A percentile compares a stretch with the other conserved stretches of the same genome.
Evolutionary conservation across 23 red algal species (phyloP).

Genomic region (Gracilaria domingensis): DNA sequence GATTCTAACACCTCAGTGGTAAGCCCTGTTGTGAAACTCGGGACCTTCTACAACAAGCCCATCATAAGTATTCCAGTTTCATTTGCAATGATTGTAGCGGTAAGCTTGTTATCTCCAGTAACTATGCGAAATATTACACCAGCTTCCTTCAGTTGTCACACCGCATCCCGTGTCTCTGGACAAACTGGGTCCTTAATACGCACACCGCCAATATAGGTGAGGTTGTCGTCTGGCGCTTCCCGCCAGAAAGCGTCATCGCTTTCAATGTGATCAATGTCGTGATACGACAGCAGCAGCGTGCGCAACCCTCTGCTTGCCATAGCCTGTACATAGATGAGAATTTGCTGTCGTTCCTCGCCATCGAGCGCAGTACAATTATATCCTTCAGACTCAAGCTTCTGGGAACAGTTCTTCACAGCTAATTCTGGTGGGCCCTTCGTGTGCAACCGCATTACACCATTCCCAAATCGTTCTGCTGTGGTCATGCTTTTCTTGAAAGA

Average conservation of each 20-base stretch:
- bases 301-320: slow-evolving; percentile 77
- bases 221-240: slow-evolving; percentile 56
- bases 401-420: slow-evolving; percentile 42
- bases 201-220: slow-evolving; percentile 85
- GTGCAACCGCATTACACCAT: slow-evolving; percentile 52
- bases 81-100: slow-evolving; percentile 79
- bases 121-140: slow-evolving; percentile 96
- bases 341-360: slow-evolving; percentile 6
- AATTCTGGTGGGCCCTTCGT: slow-evolving; percentile 90
- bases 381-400: slow-evolving; percentile 56
- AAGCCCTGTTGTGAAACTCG: slow-evolving; percentile 55
- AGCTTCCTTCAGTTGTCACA: slow-evolving; percentile 80
- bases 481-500: slow-evolving; percentile 88
- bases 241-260: slow-evolving; percentile 66
- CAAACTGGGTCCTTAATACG: slow-evolving; percentile 93
- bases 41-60: slow-evolving; percentile 76
- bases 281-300: slow-evolving; percentile 79
- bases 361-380: slow-evolving; percentile 36
- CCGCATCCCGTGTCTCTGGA: slow-evolving; percentile 81
- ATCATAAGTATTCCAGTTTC: slow-evolving; percentile 82
- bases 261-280: slow-evolving; percentile 62
- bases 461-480: slow-evolving; percentile 30
- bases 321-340: slow-evolving; percentile 40
- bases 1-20: slow-evolving; percentile 46
- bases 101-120: slow-evolving; percentile 89